Conservation (phyloP, 2,329 filamentous ascomycete species). For the Calonectria multiphialidica region DNA sequence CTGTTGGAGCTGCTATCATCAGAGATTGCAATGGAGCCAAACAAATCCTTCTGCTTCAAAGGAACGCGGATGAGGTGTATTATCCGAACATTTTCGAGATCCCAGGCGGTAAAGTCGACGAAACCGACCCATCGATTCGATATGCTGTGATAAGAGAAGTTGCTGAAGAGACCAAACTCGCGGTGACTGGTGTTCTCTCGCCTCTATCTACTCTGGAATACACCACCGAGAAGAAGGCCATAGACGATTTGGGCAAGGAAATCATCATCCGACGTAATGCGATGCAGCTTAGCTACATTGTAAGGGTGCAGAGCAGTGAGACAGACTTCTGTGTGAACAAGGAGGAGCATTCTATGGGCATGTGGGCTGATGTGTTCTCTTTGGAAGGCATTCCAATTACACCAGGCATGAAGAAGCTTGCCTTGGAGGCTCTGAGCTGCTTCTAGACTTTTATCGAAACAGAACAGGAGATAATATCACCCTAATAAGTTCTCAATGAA, state of each 20-base stretch:
- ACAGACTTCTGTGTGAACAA: neutral
- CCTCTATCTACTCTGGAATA: neutral
- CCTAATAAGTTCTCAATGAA: too few relatives aligned
- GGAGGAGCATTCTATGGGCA: neutral
- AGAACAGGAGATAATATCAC: too few relatives aligned
- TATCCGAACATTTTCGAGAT: conserved; percentile 3
- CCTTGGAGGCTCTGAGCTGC: neutral
- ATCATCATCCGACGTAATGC: neutral
- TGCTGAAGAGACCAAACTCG: neutral
- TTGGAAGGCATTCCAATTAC: neutral
- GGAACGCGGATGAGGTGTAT: neutral
- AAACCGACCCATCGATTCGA: neutral
- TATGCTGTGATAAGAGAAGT: neutral
- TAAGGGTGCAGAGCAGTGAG: neutral
- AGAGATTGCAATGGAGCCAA: neutral
- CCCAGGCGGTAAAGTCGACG: neutral
- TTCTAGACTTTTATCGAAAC: too few relatives aligned
- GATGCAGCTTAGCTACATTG: neutral
- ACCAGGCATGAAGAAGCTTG: neutral
- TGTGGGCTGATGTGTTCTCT: neutral
- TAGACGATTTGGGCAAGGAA: neutral
- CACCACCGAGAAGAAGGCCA: neutral
- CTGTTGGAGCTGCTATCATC: neutral
- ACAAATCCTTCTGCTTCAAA: neutral
- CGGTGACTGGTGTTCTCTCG: neutral